Evolutionary conservation across 164 flowering plant species (phyloP), one percentile per base, ranked within the genome.

Genomic region (Cinnamomum chago): DNA sequence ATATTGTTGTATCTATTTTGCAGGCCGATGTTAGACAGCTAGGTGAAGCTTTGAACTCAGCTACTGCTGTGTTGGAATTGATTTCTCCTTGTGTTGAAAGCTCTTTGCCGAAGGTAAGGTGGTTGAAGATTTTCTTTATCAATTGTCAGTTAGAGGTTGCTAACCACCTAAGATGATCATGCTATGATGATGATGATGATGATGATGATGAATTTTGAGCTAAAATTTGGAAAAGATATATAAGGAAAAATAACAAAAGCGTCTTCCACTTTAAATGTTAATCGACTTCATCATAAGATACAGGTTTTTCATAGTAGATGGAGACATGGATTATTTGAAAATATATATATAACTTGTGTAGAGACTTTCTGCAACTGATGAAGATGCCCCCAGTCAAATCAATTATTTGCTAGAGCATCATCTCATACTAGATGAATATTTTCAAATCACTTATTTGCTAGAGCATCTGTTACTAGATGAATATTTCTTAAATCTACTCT

Each of bases 21-120:
- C 86, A 92, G 94, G 90, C 70, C 77, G 88, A 92, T 78, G 51
- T 79, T 33, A 81, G 35, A 80, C 94, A 88, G 74, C 27, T 91
- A 20, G 73, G 70, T n/a, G 93, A 87, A 73, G 88, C 90, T 62
- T 62, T 94, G 24, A 81, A 76, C 40, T 84, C 88, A 25, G 90
- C 94, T 14, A 25, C 67, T 25, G 88, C 84, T 77, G 72, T 86
- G 75, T 77, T 86, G 83, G 90, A 88, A 67, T 73, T 33, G 51
- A 86, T 92, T 50, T 78, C 72, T 35, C 80, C 72, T 2, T 76
- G 82, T 52, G 67, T 88, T 28, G 82, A 86, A 75, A 80, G 72
- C 70, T 86, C 84, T 72, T 64, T 86, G 73, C 85, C 87, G 15
- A 89, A 86, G 91, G 97, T 94, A 70, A 69, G 77, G 12, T 65